Evolutionary conservation across 306 rosid species (phyloP).

Genomic region (Boehmeria nivea): DNA sequence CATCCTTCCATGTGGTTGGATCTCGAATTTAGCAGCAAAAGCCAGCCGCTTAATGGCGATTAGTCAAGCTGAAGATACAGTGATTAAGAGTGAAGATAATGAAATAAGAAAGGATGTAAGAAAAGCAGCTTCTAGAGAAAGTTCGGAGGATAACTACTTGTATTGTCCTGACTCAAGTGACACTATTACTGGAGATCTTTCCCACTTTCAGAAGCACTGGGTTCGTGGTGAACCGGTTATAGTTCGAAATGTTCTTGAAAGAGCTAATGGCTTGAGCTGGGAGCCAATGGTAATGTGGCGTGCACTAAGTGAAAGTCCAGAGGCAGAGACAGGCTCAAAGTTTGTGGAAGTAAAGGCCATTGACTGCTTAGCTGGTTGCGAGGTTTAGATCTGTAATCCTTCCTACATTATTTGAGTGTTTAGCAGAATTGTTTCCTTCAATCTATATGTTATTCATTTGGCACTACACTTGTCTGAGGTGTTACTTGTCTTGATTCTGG

Average conservation of each 20-base stretch:
- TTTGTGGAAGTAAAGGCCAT: slow-evolving; percentile 72
- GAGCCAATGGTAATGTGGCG: slow-evolving; percentile 93
- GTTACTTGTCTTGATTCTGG: not conserved
- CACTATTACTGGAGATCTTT: slow-evolving; percentile 26
- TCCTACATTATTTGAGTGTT: slow-evolving; percentile 10
- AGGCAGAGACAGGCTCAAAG: slow-evolving; percentile 40
- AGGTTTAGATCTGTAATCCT: slow-evolving; percentile 40
- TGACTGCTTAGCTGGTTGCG: slow-evolving; percentile 84
- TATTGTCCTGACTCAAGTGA: slow-evolving; percentile 46
- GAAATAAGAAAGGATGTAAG: slow-evolving; percentile 23
- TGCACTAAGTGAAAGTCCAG: slow-evolving; percentile 55
- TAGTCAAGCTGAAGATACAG: slow-evolving; percentile 13
- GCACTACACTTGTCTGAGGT: not conserved
- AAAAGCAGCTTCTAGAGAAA: slow-evolving; percentile 50
- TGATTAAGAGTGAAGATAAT: slow-evolving; percentile 23
- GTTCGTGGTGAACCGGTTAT: slow-evolving; percentile 62
- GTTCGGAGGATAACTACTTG: slow-evolving; percentile 37
- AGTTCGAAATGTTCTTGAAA: slow-evolving; percentile 59
- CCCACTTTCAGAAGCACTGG: slow-evolving; percentile 59
- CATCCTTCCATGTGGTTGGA: slow-evolving; percentile 59
- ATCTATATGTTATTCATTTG: not conserved
- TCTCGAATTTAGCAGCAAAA: slow-evolving; percentile 46
- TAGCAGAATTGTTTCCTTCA: not conserved
- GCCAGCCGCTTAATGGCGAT: slow-evolving; percentile 28
- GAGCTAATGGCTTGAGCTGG: slow-evolving; percentile 84